Conservation (phyloP, 805 yeast genomes). For the Kluyveromyces dobzhanskii region DNA sequence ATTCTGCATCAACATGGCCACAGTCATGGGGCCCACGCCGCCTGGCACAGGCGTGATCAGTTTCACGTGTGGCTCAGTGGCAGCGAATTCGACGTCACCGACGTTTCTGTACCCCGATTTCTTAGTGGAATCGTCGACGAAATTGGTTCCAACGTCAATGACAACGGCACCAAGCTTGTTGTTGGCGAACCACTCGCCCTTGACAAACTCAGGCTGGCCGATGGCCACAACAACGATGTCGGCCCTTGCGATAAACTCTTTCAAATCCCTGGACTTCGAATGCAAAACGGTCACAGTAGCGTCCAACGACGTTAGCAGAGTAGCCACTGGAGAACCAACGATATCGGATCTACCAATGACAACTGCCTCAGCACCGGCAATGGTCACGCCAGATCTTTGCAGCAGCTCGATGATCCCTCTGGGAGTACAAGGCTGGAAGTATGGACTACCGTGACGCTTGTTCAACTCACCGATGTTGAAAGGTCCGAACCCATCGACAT, state of each 20-base stretch:
- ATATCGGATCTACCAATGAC: conserved; percentile 94
- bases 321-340: conserved; percentile 91
- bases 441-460: conserved; percentile 76
- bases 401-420: conserved; percentile 81
- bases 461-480: conserved; percentile 84
- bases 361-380: conserved; percentile 79
- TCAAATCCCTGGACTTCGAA: conserved; percentile 58
- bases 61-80: conserved; percentile 33
- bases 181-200: conserved; percentile 64
- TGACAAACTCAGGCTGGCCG: conserved; percentile 61
- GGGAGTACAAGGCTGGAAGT: conserved; percentile 91
- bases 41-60: conserved; percentile 85
- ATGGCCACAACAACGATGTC: conserved; percentile 81
- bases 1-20: conserved; percentile 70
- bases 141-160: conserved; percentile 80
- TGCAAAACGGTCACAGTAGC: conserved; percentile 88
- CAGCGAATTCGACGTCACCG: conserved; percentile 67
- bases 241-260: conserved; percentile 51
- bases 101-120: conserved; percentile 66
- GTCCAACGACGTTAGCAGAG: conserved; percentile 67
- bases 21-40: conserved; percentile 91
- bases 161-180: conserved; percentile 41
- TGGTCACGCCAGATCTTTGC: conserved; percentile 54
- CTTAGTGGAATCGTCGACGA: conserved; percentile 53
- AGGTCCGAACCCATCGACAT: conserved; percentile 92